phyloP scores from a whole-genome alignment of 331 rosid species.

The Quercus lobata region DNA sequence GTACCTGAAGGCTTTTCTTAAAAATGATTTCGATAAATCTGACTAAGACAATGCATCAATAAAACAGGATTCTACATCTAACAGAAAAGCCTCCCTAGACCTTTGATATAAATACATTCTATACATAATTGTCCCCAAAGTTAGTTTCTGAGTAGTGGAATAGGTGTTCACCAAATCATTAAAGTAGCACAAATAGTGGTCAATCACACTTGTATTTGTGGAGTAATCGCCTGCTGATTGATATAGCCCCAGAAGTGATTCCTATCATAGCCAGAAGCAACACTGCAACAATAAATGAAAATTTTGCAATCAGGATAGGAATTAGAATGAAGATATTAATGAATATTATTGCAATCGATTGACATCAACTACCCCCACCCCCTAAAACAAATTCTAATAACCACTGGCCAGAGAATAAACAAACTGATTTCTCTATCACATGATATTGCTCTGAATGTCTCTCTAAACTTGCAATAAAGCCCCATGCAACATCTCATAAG shows the following conservation, averaged over 20 bases:
- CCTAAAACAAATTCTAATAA: neutral
- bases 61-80: neutral
- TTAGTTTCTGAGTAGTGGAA: neutral
- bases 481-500: no score
- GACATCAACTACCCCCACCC: neutral
- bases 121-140: neutral
- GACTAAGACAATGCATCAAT: neutral
- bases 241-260: constrained; percentile 23
- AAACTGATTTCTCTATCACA: neutral
- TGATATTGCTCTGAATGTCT: neutral
- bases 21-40: neutral
- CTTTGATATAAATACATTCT: neutral
- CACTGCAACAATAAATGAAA: constrained; percentile 46
- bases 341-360: neutral
- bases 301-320: neutral
- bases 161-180: neutral
- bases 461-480: neutral
- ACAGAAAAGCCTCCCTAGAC: neutral
- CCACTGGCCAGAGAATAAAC: no score
- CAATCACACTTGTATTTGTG: constrained; percentile 60
- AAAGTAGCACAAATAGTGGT: neutral
- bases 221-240: constrained; percentile 25
- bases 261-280: constrained; percentile 36
- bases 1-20: neutral
- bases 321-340: neutral